Evolutionary conservation across 192 early-diverging fungal genomes (phyloP).

Genomic region (Coemansia asiatica): DNA sequence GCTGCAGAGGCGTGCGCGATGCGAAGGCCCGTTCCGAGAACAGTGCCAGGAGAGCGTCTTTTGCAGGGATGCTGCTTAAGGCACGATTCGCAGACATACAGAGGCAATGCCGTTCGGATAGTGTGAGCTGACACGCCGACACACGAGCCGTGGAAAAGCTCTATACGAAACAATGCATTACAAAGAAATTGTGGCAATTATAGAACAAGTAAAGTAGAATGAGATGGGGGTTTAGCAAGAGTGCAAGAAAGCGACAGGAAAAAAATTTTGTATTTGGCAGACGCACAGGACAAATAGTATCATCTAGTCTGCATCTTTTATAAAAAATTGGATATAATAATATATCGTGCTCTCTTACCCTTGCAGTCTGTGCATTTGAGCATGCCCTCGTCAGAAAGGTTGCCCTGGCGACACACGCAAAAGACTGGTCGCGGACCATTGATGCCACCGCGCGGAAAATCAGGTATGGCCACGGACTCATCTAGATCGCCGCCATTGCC

Average conservation of each 20-base stretch:
- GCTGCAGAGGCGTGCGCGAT: neutral
- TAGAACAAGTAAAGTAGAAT: too few relatives aligned
- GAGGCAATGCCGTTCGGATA: neutral
- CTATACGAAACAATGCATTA: constrained; percentile 3
- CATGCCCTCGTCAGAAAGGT: constrained; percentile 17
- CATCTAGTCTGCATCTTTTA: too few relatives aligned
- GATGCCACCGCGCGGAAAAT: constrained; percentile 12
- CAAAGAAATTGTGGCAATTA: neutral
- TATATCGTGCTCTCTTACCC: constrained; percentile 11
- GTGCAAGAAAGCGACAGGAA: neutral
- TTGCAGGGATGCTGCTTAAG: constrained; percentile 18
- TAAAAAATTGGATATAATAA: too few relatives aligned
- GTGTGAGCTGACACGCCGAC: constrained; percentile 17
- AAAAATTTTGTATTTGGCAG: too few relatives aligned
- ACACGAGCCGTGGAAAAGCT: constrained; percentile 41
- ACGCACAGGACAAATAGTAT: too few relatives aligned
- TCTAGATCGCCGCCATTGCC: neutral
- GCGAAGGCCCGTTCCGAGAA: constrained; percentile 15
- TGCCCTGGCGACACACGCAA: constrained; percentile 21
- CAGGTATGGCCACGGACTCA: neutral
- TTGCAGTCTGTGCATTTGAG: constrained; percentile 30
- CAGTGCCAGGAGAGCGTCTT: constrained; percentile 25
- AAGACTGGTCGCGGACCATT: constrained; percentile 18
- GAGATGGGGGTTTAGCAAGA: neutral
- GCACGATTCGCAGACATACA: constrained; percentile 30